Evolutionary conservation across 164 flowering plant species (phyloP).

Genomic region (Berberis vulgaris): DNA sequence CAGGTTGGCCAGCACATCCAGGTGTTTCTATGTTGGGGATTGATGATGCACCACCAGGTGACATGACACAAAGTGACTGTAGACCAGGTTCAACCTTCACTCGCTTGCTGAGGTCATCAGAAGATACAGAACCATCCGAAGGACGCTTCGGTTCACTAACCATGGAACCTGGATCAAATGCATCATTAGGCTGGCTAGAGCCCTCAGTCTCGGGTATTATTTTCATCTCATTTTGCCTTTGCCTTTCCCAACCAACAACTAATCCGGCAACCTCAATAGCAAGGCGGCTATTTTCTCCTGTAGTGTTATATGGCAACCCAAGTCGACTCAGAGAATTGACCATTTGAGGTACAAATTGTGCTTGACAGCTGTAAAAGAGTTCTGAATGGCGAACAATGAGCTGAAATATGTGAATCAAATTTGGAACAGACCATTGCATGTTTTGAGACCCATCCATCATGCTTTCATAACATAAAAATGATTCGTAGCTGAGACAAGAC

Average conservation of each 20-base stretch:
- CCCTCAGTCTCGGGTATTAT: conserved; percentile 41
- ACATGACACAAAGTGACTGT: conserved; percentile 80
- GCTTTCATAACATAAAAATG: too few relatives aligned
- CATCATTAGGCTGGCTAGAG: conserved; percentile 46
- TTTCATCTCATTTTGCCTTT: conserved; percentile 90
- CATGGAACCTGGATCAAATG: conserved; percentile 29
- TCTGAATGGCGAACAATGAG: conserved; percentile 98
- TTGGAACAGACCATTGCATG: too few relatives aligned
- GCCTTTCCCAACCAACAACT: conserved; percentile 96
- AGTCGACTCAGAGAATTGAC: conserved; percentile 96
- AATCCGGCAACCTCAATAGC: conserved; percentile 99
- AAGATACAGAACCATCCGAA: conserved; percentile 52
- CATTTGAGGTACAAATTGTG: conserved; percentile 99
- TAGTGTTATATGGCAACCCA: conserved; percentile 85
- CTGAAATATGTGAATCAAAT: conserved; percentile 96
- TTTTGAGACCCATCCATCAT: too few relatives aligned
- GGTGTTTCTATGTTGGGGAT: conserved; percentile 94
- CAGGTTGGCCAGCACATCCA: conserved; percentile 73
- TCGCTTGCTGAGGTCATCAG: conserved; percentile 85
- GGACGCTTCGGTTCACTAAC: conserved; percentile 52
- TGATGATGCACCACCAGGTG: conserved; percentile 89
- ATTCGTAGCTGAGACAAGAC: too few relatives aligned
- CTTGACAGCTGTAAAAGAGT: conserved; percentile 91
- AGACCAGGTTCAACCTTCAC: conserved; percentile 95
- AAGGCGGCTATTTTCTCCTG: conserved; percentile 93